Evolutionary conservation across 805 yeast genomes (phyloP).

Genomic region (Wickerhamiella alocasiicola): DNA sequence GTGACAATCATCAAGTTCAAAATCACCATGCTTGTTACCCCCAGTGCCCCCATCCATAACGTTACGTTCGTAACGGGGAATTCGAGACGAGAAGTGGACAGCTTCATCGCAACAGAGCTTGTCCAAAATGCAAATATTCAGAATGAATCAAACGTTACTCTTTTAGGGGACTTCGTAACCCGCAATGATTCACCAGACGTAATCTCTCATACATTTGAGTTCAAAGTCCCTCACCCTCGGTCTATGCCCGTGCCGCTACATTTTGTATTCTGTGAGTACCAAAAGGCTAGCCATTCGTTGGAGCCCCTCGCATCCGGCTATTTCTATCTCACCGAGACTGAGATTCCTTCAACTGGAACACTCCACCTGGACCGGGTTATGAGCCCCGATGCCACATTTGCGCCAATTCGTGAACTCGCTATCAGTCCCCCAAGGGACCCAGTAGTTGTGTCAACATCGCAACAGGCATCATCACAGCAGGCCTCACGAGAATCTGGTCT

Average conservation of each 20-base stretch:
- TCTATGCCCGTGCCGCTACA: conserved; percentile 22
- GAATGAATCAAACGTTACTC: conserved; percentile 28
- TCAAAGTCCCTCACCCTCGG: conserved; percentile 2
- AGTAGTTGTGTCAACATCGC: not conserved
- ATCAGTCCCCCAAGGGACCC: conserved; percentile 1
- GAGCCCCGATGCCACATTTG: conserved; percentile 11
- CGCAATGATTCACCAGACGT: conserved; percentile 14
- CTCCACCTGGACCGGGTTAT: not conserved
- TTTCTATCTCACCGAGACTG: conserved; percentile 25
- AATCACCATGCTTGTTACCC: conserved; percentile 14
- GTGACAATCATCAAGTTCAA: conserved; percentile 13
- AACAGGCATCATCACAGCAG: not conserved
- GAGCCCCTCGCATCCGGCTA: conserved; percentile 25
- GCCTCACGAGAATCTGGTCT: not conserved
- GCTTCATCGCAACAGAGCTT: conserved; percentile 26
- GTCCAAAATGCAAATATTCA: conserved; percentile 30
- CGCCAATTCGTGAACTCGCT: conserved; percentile 8
- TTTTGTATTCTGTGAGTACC: conserved; percentile 33
- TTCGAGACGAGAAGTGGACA: conserved; percentile 22
- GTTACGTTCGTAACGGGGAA: conserved; percentile 25
- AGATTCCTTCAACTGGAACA: not conserved
- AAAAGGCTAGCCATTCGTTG: conserved; percentile 25
- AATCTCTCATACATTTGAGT: conserved; percentile 23
- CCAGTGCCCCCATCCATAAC: conserved; percentile 12
- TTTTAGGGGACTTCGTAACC: conserved; percentile 27